phyloP scores from a whole-genome alignment of 1,284 basidiomycete species.

The Exsudoporus floridanus region DNA sequence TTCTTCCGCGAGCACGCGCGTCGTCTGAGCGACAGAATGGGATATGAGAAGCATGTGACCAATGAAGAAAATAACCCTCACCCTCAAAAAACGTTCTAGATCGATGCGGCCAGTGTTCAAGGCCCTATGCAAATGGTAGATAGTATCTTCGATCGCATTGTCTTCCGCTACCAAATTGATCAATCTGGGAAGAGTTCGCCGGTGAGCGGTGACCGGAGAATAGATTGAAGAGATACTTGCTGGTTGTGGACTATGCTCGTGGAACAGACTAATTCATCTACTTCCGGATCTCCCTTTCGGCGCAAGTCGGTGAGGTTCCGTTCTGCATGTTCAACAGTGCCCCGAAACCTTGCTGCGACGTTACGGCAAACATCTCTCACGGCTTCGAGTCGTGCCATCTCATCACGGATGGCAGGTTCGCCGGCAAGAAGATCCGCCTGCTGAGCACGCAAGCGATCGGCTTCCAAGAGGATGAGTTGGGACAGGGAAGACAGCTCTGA shows the following conservation, averaged over 20 bases:
- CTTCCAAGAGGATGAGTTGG: constrained; percentile 65
- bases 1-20: constrained; percentile 86
- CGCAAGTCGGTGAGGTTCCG: constrained; percentile 67
- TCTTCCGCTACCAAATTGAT: constrained; percentile 97
- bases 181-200: constrained; percentile 53
- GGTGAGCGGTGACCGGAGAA: constrained; percentile 14
- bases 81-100: constrained; percentile 88
- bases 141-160: constrained; percentile 96
- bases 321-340: constrained; percentile 64
- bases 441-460: constrained; percentile 75
- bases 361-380: constrained; percentile 89
- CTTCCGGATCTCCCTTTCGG: constrained; percentile 75
- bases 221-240: constrained; percentile 50
- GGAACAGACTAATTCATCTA: constrained; percentile 92
- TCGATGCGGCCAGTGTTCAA: constrained; percentile 91
- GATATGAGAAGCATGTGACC: constrained; percentile 27
- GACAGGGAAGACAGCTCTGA: constrained; percentile 68
- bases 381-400: constrained; percentile 92
- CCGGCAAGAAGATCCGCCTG: constrained; percentile 85
- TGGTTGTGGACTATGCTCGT: constrained; percentile 96
- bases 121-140: constrained; percentile 94
- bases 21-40: constrained; percentile 55
- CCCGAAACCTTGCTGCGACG: constrained; percentile 68
- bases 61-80: constrained; percentile 40
- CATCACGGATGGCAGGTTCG: constrained; percentile 90